Conservation (phyloP, 164 flowering plant species). For the Vitis labrusca region DNA sequence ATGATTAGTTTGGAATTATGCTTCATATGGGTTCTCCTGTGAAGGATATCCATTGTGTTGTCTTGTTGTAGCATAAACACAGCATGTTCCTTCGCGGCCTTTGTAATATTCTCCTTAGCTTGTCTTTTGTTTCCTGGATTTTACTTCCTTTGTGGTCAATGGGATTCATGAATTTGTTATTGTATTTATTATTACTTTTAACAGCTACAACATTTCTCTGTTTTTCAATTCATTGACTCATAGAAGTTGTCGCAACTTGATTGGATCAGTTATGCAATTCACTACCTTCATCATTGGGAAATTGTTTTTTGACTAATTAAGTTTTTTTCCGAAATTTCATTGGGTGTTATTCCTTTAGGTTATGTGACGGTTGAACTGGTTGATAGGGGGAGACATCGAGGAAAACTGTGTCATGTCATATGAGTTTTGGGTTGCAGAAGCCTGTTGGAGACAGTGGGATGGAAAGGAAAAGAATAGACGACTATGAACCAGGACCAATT, state of each 20-base stretch:
- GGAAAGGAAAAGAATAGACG: constrained; percentile 67
- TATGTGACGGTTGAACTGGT: not conserved
- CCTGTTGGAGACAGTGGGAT: constrained; percentile 34
- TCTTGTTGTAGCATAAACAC: not conserved
- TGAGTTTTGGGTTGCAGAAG: constrained; percentile 10
- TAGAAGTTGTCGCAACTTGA: not conserved
- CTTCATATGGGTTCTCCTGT: not conserved
- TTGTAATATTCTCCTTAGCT: not conserved
- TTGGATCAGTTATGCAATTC: not conserved
- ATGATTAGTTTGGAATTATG: not conserved
- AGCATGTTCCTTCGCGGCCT: not conserved
- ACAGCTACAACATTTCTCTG: not conserved
- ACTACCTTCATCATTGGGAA: not conserved
- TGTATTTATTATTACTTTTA: not conserved
- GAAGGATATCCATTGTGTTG: not conserved
- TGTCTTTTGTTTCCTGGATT: not conserved
- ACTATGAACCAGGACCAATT: constrained; percentile 52
- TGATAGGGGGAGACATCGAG: not conserved
- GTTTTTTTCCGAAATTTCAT: not conserved
- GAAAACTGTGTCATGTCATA: constrained; percentile 9
- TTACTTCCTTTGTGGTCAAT: not conserved
- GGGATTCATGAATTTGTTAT: not conserved
- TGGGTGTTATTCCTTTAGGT: not conserved
- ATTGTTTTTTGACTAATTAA: not conserved
- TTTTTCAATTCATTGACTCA: not conserved